Conservation (phyloP, 2,329 filamentous ascomycete species). For the Neonectria hederae region DNA sequence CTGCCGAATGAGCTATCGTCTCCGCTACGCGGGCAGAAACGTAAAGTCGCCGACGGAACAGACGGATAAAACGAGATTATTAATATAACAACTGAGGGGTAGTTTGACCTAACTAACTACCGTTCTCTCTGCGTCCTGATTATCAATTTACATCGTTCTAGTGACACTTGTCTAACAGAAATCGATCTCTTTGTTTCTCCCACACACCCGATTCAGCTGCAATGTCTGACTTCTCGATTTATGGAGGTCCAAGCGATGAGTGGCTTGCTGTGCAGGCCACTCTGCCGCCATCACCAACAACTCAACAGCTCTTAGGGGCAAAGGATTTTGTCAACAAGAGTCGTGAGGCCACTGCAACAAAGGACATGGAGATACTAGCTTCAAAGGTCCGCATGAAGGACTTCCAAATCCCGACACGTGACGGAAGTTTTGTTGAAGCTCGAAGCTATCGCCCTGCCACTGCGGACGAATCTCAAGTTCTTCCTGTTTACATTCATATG, state of each 20-base stretch:
- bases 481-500: slow-evolving; percentile 61
- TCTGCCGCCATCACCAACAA: slow-evolving; percentile 9
- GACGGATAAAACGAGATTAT: neutral
- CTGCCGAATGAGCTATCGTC: neutral
- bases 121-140: neutral
- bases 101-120: too few relatives aligned
- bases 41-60: neutral
- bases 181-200: neutral
- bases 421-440: slow-evolving; percentile 23
- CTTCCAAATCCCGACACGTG: slow-evolving; percentile 33
- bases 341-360: slow-evolving; percentile 22
- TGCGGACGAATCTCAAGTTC: slow-evolving; percentile 41
- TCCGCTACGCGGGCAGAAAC: neutral
- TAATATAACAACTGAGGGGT: neutral
- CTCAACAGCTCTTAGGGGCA: slow-evolving; percentile 20
- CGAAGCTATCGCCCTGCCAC: slow-evolving; percentile 24
- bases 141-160: neutral
- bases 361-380: slow-evolving; percentile 19
- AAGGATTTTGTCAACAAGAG: slow-evolving; percentile 20
- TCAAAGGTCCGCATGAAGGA: slow-evolving; percentile 47
- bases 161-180: neutral
- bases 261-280: slow-evolving; percentile 52
- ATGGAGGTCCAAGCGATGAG: slow-evolving; percentile 53
- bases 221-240: slow-evolving; percentile 46
- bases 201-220: neutral